Conservation (phyloP, 331 rosid species). For the Prunus yedoensis region DNA sequence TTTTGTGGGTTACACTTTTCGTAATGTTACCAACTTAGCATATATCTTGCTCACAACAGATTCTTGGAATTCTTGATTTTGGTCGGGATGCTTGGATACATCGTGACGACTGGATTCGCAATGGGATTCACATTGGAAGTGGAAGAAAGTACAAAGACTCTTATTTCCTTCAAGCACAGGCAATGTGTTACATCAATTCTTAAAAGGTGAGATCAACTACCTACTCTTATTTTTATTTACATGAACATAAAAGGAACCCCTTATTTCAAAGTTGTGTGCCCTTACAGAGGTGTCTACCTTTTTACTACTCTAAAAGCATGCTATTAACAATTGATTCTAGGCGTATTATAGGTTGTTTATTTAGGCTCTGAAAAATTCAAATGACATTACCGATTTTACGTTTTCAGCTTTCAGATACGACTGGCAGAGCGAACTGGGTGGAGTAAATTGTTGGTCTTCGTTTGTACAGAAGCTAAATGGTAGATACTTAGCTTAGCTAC, state of each 20-base stretch:
- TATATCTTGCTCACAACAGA: constrained; percentile 40
- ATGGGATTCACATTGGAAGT: constrained; percentile 64
- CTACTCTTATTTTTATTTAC: background rate
- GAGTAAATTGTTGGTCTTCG: background rate
- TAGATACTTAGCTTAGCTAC: background rate
- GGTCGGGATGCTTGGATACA: constrained; percentile 91
- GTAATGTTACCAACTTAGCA: background rate
- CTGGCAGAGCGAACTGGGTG: background rate
- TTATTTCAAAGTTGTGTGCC: no score
- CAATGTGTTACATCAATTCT: constrained; percentile 88
- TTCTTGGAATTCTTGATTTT: constrained; percentile 79
- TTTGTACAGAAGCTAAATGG: background rate
- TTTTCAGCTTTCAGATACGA: background rate
- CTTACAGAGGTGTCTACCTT: no score
- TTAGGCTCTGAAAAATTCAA: no score
- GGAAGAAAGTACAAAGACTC: constrained; percentile 94
- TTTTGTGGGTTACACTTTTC: background rate
- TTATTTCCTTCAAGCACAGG: constrained; percentile 83
- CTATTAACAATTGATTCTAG: background rate
- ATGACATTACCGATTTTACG: background rate
- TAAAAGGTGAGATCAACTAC: constrained; percentile 21
- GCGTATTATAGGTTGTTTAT: no score
- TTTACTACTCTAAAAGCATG: no score
- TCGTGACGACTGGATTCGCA: constrained; percentile 84
- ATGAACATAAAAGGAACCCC: background rate